Base-by-base conservation (phyloP, 75 land plant species). In the Pinus tabuliformis region DNA sequence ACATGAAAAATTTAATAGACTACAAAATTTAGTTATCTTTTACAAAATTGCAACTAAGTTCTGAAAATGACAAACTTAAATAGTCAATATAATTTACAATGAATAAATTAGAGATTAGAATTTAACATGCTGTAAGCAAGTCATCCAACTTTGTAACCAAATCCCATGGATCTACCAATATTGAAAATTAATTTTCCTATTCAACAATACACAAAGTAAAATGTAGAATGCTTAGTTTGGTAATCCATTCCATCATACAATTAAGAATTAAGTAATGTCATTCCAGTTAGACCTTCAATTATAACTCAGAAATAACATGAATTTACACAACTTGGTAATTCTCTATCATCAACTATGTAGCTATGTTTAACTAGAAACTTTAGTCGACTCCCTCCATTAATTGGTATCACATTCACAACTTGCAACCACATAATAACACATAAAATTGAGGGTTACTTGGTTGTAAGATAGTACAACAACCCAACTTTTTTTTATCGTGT, bases 291-390 rank as follows among this genome's bases (percentile, higher is more conserved):
- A 42, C 45, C 45, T 42, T 18, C 59, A 58, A 58, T 58, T 18
- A 58, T 18, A 58, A 58, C 15, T 58, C 59, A 14, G 3, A 5
- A 58, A 58, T 58, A 58, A 39, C 49, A 3, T n/a, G 0, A 26
- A 18, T 26, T 60, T 80, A 84, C 57, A 84, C 82, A 68, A 85
- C 87, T 75, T 85, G 87, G 57, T 85, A 85, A 60, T 78, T 85
- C n/a, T 85, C 84, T 39, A 73, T 80, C 37, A 85, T 77, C n/a
- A n/a, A n/a, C n/a, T n/a, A n/a, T n/a, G n/a, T 56, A 85, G 72
- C 72, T 81, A 81, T 17, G 80, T 81, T 56, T 73, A 57, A 24
- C 79, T 59, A 26, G 73, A 62, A 78, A 78, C 49, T 70, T 81
- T 64, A 78, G 33, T 74, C 58, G 39, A 56, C 20, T 64, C 12